Base-by-base conservation (phyloP, 352 stramenopile genomes). In the Pseudoperonospora humuli region DNA sequence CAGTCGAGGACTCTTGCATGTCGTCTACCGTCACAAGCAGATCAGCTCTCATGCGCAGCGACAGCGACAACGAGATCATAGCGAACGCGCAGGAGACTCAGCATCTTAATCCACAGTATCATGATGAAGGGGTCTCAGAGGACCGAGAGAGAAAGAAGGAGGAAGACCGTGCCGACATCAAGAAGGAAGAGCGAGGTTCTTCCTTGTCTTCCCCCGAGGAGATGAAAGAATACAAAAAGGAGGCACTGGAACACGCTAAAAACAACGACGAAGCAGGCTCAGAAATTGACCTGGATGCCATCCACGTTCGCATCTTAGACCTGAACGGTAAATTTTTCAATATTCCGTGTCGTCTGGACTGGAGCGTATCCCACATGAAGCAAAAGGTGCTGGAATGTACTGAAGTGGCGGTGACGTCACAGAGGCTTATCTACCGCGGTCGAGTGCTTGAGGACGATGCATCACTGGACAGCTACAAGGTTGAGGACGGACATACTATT, bases 371-470 rank as follows among this genome's bases (percentile, higher is more conserved):
- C 17, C 50, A 54, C 15, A 61, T 92, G 42, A 90, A 92, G 54
- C 50, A 64, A 32, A 81, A 86, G 38, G 73, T 94, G 36, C 43
- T 77, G 26, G 77, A 89, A 45, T 67, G 66, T 38, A 86, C 79
- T 0, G 79, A 88, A 32, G 75, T 94, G 28, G 54, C 74, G 0
- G 54, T 86, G 2, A 24, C 66, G 8, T 70, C 76, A 7, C 88
- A 97, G 65, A 68, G 87, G 18, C 73, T 97, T 25, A 97, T 97
- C 48, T 97, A 95, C 50, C 73, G 86, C 17, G 88, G 88, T 19
- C 81, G 83, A 23, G 82, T 95, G 35, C 68, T 97, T 2, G 81
- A 91, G 21, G 87, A 96, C 43, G 75, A 83, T 3, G 53, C 74
- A 24, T 37, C 60, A 3, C 62, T 97, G 5, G 62, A 55, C 6